These are phyloP conservation scores for Floccularia luteovirens DNA, from an alignment of 768 basidiomycete genomes.

Conservation along the genomic window DNA sequence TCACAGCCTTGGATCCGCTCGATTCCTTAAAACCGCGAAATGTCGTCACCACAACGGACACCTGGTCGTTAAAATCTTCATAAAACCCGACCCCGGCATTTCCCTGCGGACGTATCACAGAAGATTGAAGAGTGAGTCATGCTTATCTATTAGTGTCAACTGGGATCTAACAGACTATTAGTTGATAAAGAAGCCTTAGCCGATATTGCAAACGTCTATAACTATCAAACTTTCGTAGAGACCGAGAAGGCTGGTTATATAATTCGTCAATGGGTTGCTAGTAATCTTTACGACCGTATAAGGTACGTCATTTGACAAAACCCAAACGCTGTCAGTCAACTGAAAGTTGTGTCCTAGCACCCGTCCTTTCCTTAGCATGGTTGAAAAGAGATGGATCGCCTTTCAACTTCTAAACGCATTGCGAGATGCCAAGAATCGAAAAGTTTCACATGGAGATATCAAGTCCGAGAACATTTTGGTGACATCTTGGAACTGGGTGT, in stretches of 20 bases:
- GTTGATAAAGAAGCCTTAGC: constrained; percentile 79
- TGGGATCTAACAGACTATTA: constrained; percentile 20
- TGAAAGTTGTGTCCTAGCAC: constrained; percentile 49
- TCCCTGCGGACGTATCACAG: constrained; percentile 69
- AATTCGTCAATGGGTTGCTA: constrained; percentile 90
- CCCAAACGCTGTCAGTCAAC: neutral
- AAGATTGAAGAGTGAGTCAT: constrained; percentile 63
- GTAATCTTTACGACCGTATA: constrained; percentile 93
- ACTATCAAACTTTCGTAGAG: constrained; percentile 85
- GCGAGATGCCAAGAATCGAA: constrained; percentile 73
- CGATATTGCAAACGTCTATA: constrained; percentile 85
- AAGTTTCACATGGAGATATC: constrained; percentile 96
- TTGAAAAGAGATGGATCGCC: constrained; percentile 98
- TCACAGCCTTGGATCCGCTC: constrained; percentile 57
- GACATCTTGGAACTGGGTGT: constrained; percentile 93
- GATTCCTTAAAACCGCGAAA: constrained; percentile 81
- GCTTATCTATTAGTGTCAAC: constrained; percentile 1
- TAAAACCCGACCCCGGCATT: constrained; percentile 86
- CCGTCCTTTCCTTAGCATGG: constrained; percentile 81
- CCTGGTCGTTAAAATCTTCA: constrained; percentile 89
- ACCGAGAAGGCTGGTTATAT: constrained; percentile 96
- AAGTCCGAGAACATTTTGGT: constrained; percentile 97
- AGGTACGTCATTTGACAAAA: constrained; percentile 47
- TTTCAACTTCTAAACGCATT: constrained; percentile 88
- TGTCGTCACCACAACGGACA: constrained; percentile 80